Evolutionary conservation across 1,284 basidiomycete genomes (phyloP).

Genomic region (Sporisorium sorghi): DNA sequence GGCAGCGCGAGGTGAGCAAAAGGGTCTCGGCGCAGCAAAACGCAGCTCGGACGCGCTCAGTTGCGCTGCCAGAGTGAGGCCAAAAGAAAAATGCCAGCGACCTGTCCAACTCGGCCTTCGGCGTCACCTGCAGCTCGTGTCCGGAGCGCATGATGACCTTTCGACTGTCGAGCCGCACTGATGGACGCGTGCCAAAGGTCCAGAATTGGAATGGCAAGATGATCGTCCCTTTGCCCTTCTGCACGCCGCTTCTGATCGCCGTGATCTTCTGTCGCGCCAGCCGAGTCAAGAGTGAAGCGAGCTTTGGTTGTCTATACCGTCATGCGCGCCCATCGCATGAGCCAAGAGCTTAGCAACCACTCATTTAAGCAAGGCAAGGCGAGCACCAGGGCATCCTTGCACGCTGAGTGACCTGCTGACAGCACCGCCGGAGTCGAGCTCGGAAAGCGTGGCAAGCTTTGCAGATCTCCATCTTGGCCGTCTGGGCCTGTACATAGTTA

Average conservation of each 20-base stretch:
- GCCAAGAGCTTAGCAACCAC: background rate
- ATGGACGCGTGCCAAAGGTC: no score
- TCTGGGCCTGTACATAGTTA: conserved; percentile 15
- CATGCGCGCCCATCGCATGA: no score
- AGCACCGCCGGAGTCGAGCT: conserved; percentile 2
- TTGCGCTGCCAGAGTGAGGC: background rate
- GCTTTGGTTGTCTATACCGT: no score
- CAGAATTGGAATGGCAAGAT: conserved; percentile 2
- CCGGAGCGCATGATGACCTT: conserved; percentile 22
- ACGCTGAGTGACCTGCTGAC: background rate
- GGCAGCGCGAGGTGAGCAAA: no score
- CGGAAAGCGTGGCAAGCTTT: background rate
- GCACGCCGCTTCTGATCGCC: conserved; percentile 5
- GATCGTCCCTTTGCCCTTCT: background rate
- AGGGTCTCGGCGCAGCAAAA: conserved; percentile 18
- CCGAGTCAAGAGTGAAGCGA: background rate
- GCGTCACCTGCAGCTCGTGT: conserved; percentile 32
- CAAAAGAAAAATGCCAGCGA: conserved; percentile 8
- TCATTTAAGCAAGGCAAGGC: background rate
- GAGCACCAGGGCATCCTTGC: background rate
- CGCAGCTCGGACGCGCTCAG: conserved; percentile 36
- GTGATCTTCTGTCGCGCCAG: background rate
- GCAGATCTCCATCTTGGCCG: background rate
- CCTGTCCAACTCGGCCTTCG: conserved; percentile 45
- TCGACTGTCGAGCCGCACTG: no score